Conservation (phyloP, 2,329 filamentous ascomycete genomes). For the Penicillium sp. region DNA sequence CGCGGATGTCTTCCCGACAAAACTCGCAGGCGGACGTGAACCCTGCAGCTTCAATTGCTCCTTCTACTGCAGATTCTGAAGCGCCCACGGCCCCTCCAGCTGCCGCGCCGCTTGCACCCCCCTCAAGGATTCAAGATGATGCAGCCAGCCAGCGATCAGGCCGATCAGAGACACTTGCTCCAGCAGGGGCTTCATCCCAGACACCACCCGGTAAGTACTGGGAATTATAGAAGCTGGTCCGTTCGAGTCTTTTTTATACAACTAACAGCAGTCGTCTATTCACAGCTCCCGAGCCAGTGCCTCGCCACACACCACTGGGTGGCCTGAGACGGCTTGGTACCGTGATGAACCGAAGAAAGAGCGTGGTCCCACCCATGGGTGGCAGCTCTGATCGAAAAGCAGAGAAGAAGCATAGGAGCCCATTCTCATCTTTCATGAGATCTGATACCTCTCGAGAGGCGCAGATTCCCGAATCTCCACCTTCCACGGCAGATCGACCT, state of each 20-base stretch:
- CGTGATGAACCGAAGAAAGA: conserved; percentile 44
- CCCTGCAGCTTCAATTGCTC: conserved; percentile 4
- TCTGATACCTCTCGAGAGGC: conserved; percentile 35
- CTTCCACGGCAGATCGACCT: conserved; percentile 27
- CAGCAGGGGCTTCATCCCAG: conserved; percentile 15
- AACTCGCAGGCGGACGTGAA: conserved; percentile 12
- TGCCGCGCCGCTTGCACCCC: conserved; percentile 15
- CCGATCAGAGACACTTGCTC: conserved; percentile 32
- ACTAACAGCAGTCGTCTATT: conserved; percentile 9
- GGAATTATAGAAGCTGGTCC: neutral
- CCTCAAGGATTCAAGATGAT: conserved; percentile 46
- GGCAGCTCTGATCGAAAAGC: conserved; percentile 21
- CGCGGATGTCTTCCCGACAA: conserved; percentile 13
- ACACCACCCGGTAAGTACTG: conserved; percentile 31
- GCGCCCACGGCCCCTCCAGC: conserved; percentile 12
- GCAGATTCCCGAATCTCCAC: conserved; percentile 33
- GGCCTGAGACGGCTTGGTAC: conserved; percentile 43
- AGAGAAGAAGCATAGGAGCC: conserved; percentile 40
- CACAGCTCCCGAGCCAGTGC: conserved; percentile 34
- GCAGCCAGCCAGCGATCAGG: conserved; percentile 51
- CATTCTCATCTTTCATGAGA: conserved; percentile 40
- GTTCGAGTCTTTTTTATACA: neutral
- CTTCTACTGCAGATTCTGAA: too few species aligned
- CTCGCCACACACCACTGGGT: conserved; percentile 38
- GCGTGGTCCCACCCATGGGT: conserved; percentile 32